phyloP scores from a whole-genome alignment of 495 filamentous ascomycete species.

The Aspergillus leporis region DNA sequence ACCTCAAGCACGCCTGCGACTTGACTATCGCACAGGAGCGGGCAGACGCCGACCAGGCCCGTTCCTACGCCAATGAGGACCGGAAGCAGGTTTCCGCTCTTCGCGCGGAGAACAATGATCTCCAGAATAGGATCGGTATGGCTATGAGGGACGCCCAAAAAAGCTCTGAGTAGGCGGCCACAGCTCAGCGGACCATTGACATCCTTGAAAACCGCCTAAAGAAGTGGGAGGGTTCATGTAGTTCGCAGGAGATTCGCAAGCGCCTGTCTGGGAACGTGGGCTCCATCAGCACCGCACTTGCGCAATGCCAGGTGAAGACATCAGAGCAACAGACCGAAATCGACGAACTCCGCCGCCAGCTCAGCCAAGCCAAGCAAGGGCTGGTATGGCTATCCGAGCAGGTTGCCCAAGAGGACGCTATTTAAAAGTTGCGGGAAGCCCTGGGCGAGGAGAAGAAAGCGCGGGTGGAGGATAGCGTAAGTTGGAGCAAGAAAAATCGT shows the following conservation, averaged over 20 bases:
- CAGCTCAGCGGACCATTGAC: neutral
- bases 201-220: slow-evolving; percentile 14
- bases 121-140: slow-evolving; percentile 6
- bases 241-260: slow-evolving; percentile 16
- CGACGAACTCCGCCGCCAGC: slow-evolving; percentile 4
- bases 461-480: slow-evolving; percentile 14
- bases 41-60: neutral
- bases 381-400: neutral
- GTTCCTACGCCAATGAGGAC: neutral
- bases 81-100: neutral
- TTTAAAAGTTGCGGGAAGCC: slow-evolving; percentile 9
- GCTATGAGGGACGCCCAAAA: slow-evolving; percentile 18
- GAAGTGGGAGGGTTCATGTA: slow-evolving; percentile 1
- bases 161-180: slow-evolving; percentile 6
- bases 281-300: slow-evolving; percentile 14
- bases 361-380: slow-evolving; percentile 4
- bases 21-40: slow-evolving; percentile 9
- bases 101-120: neutral
- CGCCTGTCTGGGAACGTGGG: slow-evolving; percentile 8
- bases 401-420: neutral
- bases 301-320: slow-evolving; percentile 9
- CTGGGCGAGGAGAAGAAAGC: slow-evolving; percentile 15
- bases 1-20: slow-evolving; percentile 12
- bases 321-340: slow-evolving; percentile 11
- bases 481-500: slow-evolving; percentile 7